Percentiles rank a stretch among this genome's conserved stretches.
phyloP scores from a whole-genome alignment of 1,284 basidiomycete species.

The Cutaneotrichosporon spelunceum region DNA sequence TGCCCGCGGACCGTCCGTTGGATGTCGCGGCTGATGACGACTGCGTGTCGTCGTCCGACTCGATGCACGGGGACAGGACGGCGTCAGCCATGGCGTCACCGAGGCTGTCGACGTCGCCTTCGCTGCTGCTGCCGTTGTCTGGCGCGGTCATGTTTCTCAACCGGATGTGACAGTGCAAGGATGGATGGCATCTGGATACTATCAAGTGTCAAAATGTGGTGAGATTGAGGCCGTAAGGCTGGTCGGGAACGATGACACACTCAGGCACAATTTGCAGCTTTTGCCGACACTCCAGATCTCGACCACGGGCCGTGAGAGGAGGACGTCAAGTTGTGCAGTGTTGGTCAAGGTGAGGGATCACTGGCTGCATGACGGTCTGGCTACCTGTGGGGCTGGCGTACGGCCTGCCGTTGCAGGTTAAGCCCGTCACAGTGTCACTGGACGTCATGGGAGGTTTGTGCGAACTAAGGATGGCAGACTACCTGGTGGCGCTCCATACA shows the following conservation, averaged over 20 bases:
- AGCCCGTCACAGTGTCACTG: no score
- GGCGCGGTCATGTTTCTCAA: background rate
- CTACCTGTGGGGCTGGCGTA: no score
- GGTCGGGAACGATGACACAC: background rate
- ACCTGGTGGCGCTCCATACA: no score
- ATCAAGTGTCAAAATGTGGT: no score
- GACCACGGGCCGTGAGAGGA: no score
- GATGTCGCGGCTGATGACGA: background rate
- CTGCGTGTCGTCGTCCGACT: background rate
- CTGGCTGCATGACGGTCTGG: no score
- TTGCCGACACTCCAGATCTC: no score
- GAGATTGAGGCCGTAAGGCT: background rate
- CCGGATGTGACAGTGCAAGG: background rate
- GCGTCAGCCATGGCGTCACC: background rate
- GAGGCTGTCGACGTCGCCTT: background rate
- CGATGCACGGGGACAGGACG: background rate
- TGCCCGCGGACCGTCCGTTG: conserved; percentile 60
- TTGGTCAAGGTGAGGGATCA: no score
- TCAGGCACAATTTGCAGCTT: background rate
- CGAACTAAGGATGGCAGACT: no score
- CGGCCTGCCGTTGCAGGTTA: no score
- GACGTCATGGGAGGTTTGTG: no score
- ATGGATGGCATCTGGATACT: background rate
- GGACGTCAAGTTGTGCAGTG: no score
- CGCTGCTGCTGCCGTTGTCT: background rate